Base-by-base conservation (phyloP, 306 rosid genomes). In the Fragaria ananassa region DNA sequence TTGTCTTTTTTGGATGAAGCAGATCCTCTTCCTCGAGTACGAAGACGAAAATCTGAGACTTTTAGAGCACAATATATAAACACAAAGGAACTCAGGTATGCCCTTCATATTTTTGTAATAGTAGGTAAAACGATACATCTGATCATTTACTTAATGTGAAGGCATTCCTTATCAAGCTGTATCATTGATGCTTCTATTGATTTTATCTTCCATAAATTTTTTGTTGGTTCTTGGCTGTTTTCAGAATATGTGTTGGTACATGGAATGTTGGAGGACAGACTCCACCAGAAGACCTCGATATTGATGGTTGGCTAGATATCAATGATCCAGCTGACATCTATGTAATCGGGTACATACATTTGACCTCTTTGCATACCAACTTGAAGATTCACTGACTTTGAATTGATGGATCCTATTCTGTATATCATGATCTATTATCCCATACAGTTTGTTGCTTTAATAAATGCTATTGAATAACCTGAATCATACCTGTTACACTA, bases 191-290 rank as follows among this genome's bases (percentile, higher is more conserved):
- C 58, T 70, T 77, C 71, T 67, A 79, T 74, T 76, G 74, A 37
- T 70, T 51, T 12, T 69, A 54, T n/a, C 5, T 54, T 6, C 10
- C 57, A 4, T 51, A 10, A 27, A 60, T 42, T 83, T 78, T 80
- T 49, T 83, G 21, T n/a, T 58, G 14, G 35, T 21, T 56, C 61
- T 35, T 8, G 58, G 31, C 14, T 71, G 34, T 64, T 81, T 47
- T 15, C 74, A 94, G 98, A 85, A 78, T 94, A 82, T 77, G 95
- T 71, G 91, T 79, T 53, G 96, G 90, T 53, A 94, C 98, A 76
- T 94, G 98, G 98, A 94, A 94, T 77, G 95, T 89, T 25, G 98
- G 93, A 74, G 98, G 98, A 76, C 85, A 80, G 78, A 80, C 82
- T 82, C 97, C 97, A 31, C 90, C 96, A 3, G 93, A 89, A 71